Conservation (phyloP, 805 yeast genomes). For the Wickerhamiella spandovensis region DNA sequence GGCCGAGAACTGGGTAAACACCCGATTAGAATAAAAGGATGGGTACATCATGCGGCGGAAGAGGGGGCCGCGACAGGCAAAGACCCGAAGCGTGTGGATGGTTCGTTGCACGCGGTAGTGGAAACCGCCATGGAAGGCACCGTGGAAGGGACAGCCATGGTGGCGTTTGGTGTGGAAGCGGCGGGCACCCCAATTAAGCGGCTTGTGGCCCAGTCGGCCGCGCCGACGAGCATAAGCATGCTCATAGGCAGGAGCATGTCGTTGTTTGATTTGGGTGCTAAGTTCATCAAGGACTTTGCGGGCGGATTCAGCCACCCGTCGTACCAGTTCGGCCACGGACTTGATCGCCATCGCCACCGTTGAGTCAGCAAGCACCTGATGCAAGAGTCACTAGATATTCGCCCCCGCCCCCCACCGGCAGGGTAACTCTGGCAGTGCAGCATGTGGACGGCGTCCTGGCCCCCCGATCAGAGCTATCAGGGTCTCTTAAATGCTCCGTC, state of each 20-base stretch:
- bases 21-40: background rate
- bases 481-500: no score
- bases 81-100: background rate
- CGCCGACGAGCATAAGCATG: slow-evolving; percentile 11
- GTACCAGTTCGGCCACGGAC: slow-evolving; percentile 7
- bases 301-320: slow-evolving; percentile 11
- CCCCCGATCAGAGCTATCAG: no score
- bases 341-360: slow-evolving; percentile 1
- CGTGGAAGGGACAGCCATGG: background rate
- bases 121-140: background rate
- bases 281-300: slow-evolving; percentile 10
- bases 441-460: no score
- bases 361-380: background rate
- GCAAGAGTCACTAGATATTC: background rate
- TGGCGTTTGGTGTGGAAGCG: background rate
- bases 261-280: slow-evolving; percentile 6
- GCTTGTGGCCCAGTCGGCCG: background rate
- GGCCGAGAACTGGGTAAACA: background rate
- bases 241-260: slow-evolving; percentile 9
- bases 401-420: background rate
- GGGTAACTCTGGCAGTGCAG: no score
- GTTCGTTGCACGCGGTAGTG: background rate
- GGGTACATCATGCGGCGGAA: background rate
- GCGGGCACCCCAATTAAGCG: background rate
- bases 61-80: background rate